Evolutionary conservation across 2,329 filamentous ascomycete genomes (phyloP).

Genomic region (Alternaria postmessia): DNA sequence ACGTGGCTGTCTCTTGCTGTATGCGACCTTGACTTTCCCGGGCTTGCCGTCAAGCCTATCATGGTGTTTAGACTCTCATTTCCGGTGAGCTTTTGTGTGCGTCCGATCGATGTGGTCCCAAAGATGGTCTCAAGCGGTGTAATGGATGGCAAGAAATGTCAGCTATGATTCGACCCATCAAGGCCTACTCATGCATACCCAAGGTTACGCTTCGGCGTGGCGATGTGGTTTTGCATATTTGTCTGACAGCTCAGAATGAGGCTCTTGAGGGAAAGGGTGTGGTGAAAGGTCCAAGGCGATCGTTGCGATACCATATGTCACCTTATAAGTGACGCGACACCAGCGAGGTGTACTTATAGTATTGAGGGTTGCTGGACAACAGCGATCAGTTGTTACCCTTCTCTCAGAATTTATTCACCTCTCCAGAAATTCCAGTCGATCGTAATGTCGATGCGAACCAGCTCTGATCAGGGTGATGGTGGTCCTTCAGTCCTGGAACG

Average conservation of each 20-base stretch:
- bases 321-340: too few species aligned
- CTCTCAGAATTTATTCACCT: too few species aligned
- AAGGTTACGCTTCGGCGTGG: background rate
- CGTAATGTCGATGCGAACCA: too few species aligned
- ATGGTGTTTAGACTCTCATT: background rate
- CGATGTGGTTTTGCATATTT: background rate
- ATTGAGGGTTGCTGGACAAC: too few species aligned
- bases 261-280: background rate
- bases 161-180: background rate
- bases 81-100: conserved; percentile 1
- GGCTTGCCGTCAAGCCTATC: conserved; percentile 1
- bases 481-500: too few species aligned
- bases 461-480: too few species aligned
- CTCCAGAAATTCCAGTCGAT: too few species aligned
- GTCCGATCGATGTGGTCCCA: background rate
- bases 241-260: background rate
- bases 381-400: too few species aligned
- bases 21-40: background rate
- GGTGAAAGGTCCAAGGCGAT: background rate
- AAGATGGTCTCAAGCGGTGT: conserved; percentile 11
- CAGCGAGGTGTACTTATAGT: too few species aligned
- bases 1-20: background rate
- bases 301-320: too few species aligned
- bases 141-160: background rate
- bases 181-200: background rate